These are phyloP conservation scores for Amoeboaphelidium protococcarum DNA, from an alignment of 371 early-diverging fungal genomes.

Conservation along the genomic window DNA sequence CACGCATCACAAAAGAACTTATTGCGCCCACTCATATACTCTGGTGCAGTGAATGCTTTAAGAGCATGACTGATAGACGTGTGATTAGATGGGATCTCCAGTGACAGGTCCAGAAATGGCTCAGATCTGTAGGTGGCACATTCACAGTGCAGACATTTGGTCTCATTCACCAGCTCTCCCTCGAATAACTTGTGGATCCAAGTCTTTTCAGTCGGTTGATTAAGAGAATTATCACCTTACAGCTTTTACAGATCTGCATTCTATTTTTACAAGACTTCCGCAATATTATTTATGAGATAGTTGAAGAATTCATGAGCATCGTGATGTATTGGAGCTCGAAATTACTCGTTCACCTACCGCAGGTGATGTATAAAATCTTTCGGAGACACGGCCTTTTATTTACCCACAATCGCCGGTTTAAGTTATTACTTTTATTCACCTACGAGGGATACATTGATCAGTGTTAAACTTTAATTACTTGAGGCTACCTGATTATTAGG, in stretches of 20 bases:
- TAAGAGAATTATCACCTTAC: background rate
- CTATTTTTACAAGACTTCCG: background rate
- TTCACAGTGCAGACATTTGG: background rate
- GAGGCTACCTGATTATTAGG: too few relatives aligned
- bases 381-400: background rate
- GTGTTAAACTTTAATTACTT: too few relatives aligned
- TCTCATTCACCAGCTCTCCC: background rate
- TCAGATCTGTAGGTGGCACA: background rate
- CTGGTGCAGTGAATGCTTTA: background rate
- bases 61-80: background rate
- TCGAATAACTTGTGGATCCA: background rate
- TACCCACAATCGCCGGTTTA: background rate
- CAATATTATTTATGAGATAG: background rate
- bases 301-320: background rate
- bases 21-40: background rate
- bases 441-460: too few relatives aligned
- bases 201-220: background rate
- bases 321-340: background rate
- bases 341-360: background rate
- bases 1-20: background rate
- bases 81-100: background rate
- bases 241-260: background rate
- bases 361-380: background rate
- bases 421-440: too few relatives aligned
- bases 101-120: background rate